Evolutionary conservation across 345 rosid genomes (phyloP).

Genomic region (Gossypium sturtianum): DNA sequence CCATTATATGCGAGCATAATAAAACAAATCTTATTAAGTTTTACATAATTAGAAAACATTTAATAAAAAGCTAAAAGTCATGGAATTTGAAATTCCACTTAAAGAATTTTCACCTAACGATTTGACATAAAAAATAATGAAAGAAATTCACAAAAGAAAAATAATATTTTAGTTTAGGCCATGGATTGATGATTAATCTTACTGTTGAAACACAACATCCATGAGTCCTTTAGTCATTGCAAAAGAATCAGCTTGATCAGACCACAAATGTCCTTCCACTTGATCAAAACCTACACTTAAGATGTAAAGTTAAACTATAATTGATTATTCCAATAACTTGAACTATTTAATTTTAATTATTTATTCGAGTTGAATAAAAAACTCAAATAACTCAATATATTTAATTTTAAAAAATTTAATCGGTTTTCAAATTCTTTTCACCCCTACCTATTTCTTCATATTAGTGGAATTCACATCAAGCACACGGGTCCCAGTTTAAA

Average conservation of each 20-base stretch:
- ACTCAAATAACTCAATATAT: background rate
- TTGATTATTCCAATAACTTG: background rate
- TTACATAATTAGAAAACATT: background rate
- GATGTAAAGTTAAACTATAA: background rate
- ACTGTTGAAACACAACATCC: too few species aligned
- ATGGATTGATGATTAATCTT: too few species aligned
- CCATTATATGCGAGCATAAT: background rate
- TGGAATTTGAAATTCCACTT: too few species aligned
- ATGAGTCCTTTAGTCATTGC: too few species aligned
- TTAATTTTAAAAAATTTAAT: background rate
- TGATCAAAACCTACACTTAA: background rate
- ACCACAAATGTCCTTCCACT: background rate
- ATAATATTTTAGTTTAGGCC: too few species aligned
- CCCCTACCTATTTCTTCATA: constrained; percentile 44
- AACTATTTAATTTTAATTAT: background rate
- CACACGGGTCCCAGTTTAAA: constrained; percentile 57
- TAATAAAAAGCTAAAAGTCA: too few species aligned
- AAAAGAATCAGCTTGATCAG: background rate
- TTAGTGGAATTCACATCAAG: constrained; percentile 35
- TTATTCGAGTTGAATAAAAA: background rate
- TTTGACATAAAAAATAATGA: too few species aligned
- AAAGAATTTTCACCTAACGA: too few species aligned
- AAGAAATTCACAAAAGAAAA: too few species aligned
- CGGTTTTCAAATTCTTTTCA: background rate
- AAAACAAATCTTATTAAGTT: background rate